A percentile compares a stretch with the other conserved stretches of the same genome.
These are phyloP conservation scores for Reticulascus tulasneorum DNA, from an alignment of 2,329 filamentous ascomycete genomes.

Conservation along the genomic window DNA sequence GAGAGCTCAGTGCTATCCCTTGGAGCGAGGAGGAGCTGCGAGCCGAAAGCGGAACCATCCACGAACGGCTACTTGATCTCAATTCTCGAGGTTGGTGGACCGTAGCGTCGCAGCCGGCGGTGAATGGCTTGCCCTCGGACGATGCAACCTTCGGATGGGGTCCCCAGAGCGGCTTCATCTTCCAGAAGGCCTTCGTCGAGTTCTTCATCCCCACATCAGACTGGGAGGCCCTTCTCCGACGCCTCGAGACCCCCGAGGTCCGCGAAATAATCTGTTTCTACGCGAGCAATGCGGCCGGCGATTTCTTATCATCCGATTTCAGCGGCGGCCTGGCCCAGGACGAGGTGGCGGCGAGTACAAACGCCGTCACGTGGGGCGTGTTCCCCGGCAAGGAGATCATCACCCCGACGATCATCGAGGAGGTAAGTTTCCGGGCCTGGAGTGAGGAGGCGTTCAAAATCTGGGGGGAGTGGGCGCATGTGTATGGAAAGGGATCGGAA, in stretches of 20 bases:
- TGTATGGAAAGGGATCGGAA: constrained; percentile 72
- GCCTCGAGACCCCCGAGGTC: constrained; percentile 49
- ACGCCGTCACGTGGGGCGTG: constrained; percentile 95
- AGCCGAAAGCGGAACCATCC: constrained; percentile 80
- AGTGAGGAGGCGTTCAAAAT: constrained; percentile 93
- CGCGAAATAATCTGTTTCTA: constrained; percentile 77
- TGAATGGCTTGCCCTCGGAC: constrained; percentile 76
- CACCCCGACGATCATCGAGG: constrained; percentile 94
- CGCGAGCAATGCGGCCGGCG: constrained; percentile 73
- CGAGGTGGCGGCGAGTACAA: constrained; percentile 56
- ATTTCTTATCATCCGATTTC: constrained; percentile 69
- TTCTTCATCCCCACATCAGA: constrained; percentile 79
- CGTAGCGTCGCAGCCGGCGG: constrained; percentile 88
- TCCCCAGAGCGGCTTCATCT: constrained; percentile 86
- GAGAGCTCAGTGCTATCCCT: constrained; percentile 75
- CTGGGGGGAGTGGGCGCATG: constrained; percentile 88
- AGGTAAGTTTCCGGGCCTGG: constrained; percentile 91
- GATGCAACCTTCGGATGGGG: constrained; percentile 90
- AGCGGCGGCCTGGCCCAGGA: constrained; percentile 28
- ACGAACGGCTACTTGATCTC: constrained; percentile 66
- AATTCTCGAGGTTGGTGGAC: constrained; percentile 92
- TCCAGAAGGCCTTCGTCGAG: constrained; percentile 97
- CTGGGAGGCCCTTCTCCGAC: constrained; percentile 62
- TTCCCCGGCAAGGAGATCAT: constrained; percentile 96
- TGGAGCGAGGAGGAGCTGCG: constrained; percentile 91